Conservation (phyloP, 257 asterid species). For the Misopates orontium region DNA sequence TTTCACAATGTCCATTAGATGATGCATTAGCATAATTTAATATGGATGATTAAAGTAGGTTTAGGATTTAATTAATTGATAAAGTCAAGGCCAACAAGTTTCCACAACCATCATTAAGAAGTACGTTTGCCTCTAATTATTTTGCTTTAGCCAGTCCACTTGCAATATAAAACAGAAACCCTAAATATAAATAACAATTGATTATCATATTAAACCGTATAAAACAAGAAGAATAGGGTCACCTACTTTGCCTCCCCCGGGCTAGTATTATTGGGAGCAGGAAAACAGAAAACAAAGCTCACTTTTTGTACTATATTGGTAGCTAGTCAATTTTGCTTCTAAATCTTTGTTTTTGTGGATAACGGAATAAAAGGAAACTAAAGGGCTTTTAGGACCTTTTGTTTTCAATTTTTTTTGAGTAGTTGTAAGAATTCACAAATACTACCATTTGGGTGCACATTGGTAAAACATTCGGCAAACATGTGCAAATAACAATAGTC, state of each 20-base stretch:
- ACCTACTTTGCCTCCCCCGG: constrained; percentile 29
- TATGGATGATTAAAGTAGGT: constrained; percentile 34
- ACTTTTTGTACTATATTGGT: constrained; percentile 22
- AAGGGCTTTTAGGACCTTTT: background rate
- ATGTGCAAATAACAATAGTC: too few species aligned
- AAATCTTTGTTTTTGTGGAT: too few species aligned
- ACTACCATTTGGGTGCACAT: too few species aligned
- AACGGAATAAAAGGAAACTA: background rate
- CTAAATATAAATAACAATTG: background rate
- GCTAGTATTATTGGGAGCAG: constrained; percentile 1
- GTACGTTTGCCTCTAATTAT: constrained; percentile 26
- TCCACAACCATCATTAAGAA: constrained; percentile 27
- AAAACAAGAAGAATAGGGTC: constrained; percentile 23
- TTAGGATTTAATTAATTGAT: constrained; percentile 32
- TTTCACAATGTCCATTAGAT: background rate
- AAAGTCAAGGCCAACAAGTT: constrained; percentile 34
- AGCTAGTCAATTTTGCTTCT: background rate
- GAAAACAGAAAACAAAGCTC: constrained; percentile 9
- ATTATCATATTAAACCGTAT: constrained; percentile 16
- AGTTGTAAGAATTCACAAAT: too few species aligned
- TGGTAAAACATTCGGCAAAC: too few species aligned
- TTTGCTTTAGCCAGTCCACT: constrained; percentile 38
- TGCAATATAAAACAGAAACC: constrained; percentile 26
- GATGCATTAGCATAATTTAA: constrained; percentile 15
- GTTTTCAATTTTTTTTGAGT: too few species aligned